Evolutionary conservation across 441 rosid genomes (phyloP).

Genomic region (Euphorbia celastroides): DNA sequence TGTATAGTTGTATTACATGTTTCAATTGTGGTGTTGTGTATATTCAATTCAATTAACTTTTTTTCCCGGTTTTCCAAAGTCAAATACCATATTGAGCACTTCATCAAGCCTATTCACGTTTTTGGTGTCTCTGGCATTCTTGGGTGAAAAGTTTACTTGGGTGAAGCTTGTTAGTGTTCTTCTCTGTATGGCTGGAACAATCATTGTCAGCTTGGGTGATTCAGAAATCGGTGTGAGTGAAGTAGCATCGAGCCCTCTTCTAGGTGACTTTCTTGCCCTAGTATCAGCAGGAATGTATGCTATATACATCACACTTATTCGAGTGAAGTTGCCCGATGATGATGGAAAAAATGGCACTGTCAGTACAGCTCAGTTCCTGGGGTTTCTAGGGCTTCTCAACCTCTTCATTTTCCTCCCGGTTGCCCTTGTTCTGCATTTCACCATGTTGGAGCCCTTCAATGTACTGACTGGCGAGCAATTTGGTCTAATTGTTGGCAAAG

Average conservation of each 20-base stretch:
- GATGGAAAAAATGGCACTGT: slow-evolving; percentile 64
- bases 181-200: slow-evolving; percentile 91
- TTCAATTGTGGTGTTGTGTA: slow-evolving; percentile 3
- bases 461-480: slow-evolving; percentile 57
- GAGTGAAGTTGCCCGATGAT: slow-evolving; percentile 69
- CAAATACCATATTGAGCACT: slow-evolving; percentile 91
- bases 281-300: slow-evolving; percentile 74
- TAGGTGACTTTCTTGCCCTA: slow-evolving; percentile 78
- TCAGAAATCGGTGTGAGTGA: slow-evolving; percentile 38
- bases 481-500: slow-evolving; percentile 85
- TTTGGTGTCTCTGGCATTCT: slow-evolving; percentile 63
- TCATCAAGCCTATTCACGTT: slow-evolving; percentile 87
- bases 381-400: slow-evolving; percentile 86
- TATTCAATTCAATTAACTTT: slow-evolving; percentile 3
- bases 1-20: background rate
- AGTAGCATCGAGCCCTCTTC: slow-evolving; percentile 59
- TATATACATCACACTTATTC: slow-evolving; percentile 83
- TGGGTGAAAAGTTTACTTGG: slow-evolving; percentile 91
- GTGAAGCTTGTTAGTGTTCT: slow-evolving; percentile 80
- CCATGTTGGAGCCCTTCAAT: slow-evolving; percentile 61
- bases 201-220: slow-evolving; percentile 86
- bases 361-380: slow-evolving; percentile 92
- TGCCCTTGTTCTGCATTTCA: slow-evolving; percentile 61
- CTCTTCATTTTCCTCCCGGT: slow-evolving; percentile 71
- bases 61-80: slow-evolving; percentile 43